Evolutionary conservation across 768 basidiomycete genomes (phyloP), one percentile per base, ranked within the genome.

Genomic region (Boletus edulis): DNA sequence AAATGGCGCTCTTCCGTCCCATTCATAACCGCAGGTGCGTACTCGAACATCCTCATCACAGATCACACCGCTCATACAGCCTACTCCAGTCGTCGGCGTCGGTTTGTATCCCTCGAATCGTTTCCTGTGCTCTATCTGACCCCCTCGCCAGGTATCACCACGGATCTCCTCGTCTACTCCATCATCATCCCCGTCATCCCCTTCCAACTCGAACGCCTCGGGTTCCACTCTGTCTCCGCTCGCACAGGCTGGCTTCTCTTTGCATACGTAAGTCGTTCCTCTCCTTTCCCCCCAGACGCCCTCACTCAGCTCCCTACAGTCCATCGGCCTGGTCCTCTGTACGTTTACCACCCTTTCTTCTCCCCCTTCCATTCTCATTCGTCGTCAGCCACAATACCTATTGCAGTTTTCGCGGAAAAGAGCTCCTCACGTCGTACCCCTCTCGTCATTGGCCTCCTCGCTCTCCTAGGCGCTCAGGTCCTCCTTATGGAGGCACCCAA

Each of bases 151-250:
- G 74, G 75, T 11, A 71, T 75, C 42, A 72, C 72, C 4, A 79
- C 78, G 2, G 85, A 86, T 64, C 61, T 83, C 1, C 66, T 85
- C n/a, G 79, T 82, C 11, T 86, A 85, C 60, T 81, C 83, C 5
- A 73, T 82, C 27, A 80, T 85, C 53, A 79, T 85, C 32, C 84
- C 85, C 10, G 82, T 85, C 31, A 75, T 85, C 53, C 84, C 85
- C 2, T 86, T 85, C 61, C 83, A 82, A 34, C 76, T 86, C 22
- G 77, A 84, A 60, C 64, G 53, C 6, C 73, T 85, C 45, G 67
- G 74, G 0, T 81, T 80, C 53, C 62, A 64, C 9, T 51, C 69
- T 12, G 76, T 83, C 22, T 84, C 83, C 34, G 72, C 75, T 3
- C 74, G 77, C 31, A 75, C 80, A 0, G 84, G 84, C 31, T 87